Percentiles rank a stretch among this genome's conserved stretches.
Evolutionary conservation across 2,329 filamentous ascomycete genomes (phyloP).

Genomic region (Metarhizium brunneum): DNA sequence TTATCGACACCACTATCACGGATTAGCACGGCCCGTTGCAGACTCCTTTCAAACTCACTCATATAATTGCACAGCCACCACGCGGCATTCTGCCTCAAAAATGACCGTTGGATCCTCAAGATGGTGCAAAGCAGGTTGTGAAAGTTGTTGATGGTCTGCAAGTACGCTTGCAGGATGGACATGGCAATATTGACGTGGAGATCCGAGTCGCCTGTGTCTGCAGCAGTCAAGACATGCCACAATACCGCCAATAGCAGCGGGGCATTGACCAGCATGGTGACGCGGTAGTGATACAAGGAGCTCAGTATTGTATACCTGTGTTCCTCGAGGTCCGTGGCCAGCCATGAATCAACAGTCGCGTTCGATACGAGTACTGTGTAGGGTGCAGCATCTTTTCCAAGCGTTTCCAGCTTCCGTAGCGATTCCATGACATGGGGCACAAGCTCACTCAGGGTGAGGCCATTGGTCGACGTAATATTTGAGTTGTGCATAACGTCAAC

Average conservation of each 20-base stretch:
- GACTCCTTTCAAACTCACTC: slow-evolving; percentile 11
- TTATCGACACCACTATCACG: slow-evolving; percentile 15
- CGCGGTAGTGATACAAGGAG: slow-evolving; percentile 7
- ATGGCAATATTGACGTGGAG: slow-evolving; percentile 10
- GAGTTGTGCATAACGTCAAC: slow-evolving; percentile 12
- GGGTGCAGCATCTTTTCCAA: slow-evolving; percentile 5
- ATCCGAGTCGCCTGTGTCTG: slow-evolving; percentile 1
- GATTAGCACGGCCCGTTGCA: background rate
- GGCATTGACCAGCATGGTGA: slow-evolving; percentile 5
- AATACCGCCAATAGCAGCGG: slow-evolving; percentile 11
- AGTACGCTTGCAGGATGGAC: slow-evolving; percentile 14
- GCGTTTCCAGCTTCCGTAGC: slow-evolving; percentile 10
- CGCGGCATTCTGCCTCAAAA: slow-evolving; percentile 16
- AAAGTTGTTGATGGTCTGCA: slow-evolving; percentile 11
- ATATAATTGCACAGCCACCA: slow-evolving; percentile 25
- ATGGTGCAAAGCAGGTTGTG: slow-evolving; percentile 11
- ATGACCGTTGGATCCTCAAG: slow-evolving; percentile 10
- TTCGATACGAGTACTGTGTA: slow-evolving; percentile 5
- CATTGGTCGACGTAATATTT: slow-evolving; percentile 10
- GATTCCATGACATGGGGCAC: slow-evolving; percentile 11
- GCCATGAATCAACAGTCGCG: slow-evolving; percentile 4
- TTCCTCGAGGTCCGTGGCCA: slow-evolving; percentile 1
- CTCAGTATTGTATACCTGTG: slow-evolving; percentile 8
- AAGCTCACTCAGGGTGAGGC: slow-evolving; percentile 7
- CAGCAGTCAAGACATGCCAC: slow-evolving; percentile 8